Percentiles rank a stretch among this genome's conserved stretches.
Evolutionary conservation across 1,284 basidiomycete genomes (phyloP).

Genomic region (Athelia psychrophila): DNA sequence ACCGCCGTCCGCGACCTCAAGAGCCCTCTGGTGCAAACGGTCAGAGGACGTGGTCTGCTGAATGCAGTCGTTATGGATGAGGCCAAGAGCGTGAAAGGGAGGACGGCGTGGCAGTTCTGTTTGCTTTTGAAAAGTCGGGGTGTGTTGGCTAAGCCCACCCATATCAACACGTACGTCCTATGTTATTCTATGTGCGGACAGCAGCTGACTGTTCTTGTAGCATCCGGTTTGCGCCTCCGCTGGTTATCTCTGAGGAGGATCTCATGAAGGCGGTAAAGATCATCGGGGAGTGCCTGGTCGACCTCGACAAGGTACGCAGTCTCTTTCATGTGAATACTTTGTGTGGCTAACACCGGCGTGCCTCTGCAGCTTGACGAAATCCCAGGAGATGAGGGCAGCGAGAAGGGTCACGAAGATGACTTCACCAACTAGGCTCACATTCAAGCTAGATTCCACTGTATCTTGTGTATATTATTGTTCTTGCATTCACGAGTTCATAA

Average conservation of each 20-base stretch:
- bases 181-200: conserved; percentile 3
- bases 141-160: conserved; percentile 93
- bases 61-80: conserved; percentile 97
- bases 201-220: conserved; percentile 35
- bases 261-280: conserved; percentile 73
- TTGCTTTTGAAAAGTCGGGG: conserved; percentile 89
- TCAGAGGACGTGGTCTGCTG: conserved; percentile 86
- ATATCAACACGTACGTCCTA: conserved; percentile 87
- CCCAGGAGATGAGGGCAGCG: conserved; percentile 64
- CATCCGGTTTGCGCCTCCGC: conserved; percentile 93
- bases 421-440: conserved; percentile 17
- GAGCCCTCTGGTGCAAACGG: conserved; percentile 67
- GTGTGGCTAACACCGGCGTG: not conserved
- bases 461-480: too few relatives aligned
- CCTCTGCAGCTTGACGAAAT: conserved; percentile 59
- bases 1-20: conserved; percentile 59
- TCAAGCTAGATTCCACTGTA: too few relatives aligned
- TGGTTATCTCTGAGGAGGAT: conserved; percentile 90
- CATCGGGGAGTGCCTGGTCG: conserved; percentile 75
- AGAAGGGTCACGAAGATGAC: conserved; percentile 49
- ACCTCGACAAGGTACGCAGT: conserved; percentile 74
- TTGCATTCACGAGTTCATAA: too few relatives aligned
- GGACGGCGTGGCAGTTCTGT: conserved; percentile 96
- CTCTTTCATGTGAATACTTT: not conserved
- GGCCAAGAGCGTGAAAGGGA: conserved; percentile 66